phyloP scores from a whole-genome alignment of 306 rosid species.

The Casuarina cunninghamiana region DNA sequence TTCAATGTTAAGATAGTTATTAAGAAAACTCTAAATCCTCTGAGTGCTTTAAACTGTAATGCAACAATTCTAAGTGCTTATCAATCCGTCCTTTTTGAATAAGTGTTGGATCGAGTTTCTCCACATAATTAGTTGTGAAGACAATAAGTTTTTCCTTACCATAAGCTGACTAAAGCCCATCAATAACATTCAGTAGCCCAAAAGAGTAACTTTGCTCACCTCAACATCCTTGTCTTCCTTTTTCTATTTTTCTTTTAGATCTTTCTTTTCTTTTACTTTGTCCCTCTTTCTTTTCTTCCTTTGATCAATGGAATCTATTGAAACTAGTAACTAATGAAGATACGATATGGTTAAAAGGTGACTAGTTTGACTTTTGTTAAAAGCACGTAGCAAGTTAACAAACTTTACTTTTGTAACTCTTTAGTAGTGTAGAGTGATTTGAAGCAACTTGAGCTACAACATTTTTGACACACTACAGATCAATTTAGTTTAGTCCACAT shows the following conservation, averaged over 20 bases:
- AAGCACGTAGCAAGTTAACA: no score
- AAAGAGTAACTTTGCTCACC: slow-evolving; percentile 56
- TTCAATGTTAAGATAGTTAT: slow-evolving; percentile 55
- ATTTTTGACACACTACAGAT: no score
- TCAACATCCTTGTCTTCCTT: slow-evolving; percentile 37
- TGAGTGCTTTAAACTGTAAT: slow-evolving; percentile 70
- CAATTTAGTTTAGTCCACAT: no score
- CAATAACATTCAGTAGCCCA: slow-evolving; percentile 72
- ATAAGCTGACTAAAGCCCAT: slow-evolving; percentile 88
- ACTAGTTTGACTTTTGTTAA: no score
- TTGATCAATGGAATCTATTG: slow-evolving; percentile 45
- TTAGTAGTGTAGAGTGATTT: no score
- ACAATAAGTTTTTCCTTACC: slow-evolving; percentile 67
- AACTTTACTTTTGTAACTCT: no score
- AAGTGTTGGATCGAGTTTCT: slow-evolving; percentile 78
- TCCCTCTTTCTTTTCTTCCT: slow-evolving; percentile 45
- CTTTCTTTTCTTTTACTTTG: slow-evolving; percentile 43
- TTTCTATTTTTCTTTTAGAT: slow-evolving; percentile 25
- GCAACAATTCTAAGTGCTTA: slow-evolving; percentile 67
- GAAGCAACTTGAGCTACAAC: no score
- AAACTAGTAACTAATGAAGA: no score
- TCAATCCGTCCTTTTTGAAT: slow-evolving; percentile 87
- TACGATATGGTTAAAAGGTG: no score
- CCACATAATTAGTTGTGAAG: slow-evolving; percentile 73
- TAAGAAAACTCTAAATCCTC: slow-evolving; percentile 53